Conservation (phyloP, 441 rosid species). For the Rhodomyrtus psidioides region DNA sequence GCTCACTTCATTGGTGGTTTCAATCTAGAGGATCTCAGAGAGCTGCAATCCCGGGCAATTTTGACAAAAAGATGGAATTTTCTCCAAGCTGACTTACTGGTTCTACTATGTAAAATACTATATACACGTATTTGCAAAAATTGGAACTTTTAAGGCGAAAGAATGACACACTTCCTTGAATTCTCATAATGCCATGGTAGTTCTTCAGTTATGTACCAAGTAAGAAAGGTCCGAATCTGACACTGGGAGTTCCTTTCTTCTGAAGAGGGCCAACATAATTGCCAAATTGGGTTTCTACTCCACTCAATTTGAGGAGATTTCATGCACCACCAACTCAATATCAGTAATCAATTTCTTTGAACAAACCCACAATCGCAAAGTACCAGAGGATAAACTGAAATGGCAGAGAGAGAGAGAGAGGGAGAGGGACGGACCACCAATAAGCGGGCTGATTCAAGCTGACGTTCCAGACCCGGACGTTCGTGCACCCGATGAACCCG, state of each 20-base stretch:
- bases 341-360: background rate
- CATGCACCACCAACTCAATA: background rate
- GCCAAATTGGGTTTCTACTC: background rate
- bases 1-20: background rate
- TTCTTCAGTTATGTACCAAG: background rate
- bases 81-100: background rate
- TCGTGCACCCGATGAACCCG: conserved; percentile 55
- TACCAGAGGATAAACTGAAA: too few species aligned
- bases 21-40: background rate
- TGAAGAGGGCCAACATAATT: background rate
- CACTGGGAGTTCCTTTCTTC: background rate
- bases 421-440: conserved; percentile 57
- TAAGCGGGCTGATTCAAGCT: conserved; percentile 60
- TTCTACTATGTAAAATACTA: background rate
- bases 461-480: conserved; percentile 57
- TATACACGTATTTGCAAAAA: background rate
- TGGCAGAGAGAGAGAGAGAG: too few species aligned
- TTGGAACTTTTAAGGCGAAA: background rate
- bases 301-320: background rate
- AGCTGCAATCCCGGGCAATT: background rate
- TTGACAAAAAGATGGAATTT: background rate
- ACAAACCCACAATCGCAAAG: background rate
- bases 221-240: background rate
- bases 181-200: background rate
- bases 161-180: background rate